Percentiles rank a stretch among this genome's conserved stretches.
Conservation (phyloP, 129 eudicot species). For the Calendula officinalis region DNA sequence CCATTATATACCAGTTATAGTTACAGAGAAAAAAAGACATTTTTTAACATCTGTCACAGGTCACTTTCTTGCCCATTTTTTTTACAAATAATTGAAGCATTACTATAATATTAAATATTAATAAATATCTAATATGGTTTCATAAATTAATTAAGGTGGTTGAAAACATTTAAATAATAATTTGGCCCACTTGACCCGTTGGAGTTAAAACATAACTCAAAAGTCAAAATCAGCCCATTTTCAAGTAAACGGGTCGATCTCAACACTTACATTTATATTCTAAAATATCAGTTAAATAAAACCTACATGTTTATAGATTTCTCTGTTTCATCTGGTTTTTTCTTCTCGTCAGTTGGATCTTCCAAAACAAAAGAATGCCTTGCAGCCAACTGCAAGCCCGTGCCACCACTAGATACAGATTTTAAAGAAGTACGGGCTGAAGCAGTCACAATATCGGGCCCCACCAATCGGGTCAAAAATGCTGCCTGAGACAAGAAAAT, state of each 20-base stretch:
- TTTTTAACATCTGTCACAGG: background rate
- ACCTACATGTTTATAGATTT: slow-evolving; percentile 44
- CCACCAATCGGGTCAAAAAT: slow-evolving; percentile 70
- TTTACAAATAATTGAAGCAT: background rate
- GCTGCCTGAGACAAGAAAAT: slow-evolving; percentile 61
- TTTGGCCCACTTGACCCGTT: background rate
- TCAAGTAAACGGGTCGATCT: background rate
- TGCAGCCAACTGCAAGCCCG: slow-evolving; percentile 69
- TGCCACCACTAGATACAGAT: slow-evolving; percentile 46
- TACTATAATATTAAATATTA: background rate
- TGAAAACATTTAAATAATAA: background rate
- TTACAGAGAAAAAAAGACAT: background rate
- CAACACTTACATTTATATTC: background rate
- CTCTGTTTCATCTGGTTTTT: slow-evolving; percentile 40
- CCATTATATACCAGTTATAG: slow-evolving; percentile 15
- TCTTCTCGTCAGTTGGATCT: slow-evolving; percentile 62
- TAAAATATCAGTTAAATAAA: slow-evolving; percentile 6
- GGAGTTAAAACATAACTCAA: slow-evolving; percentile 5
- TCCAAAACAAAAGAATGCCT: slow-evolving; percentile 81
- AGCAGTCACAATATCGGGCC: slow-evolving; percentile 68
- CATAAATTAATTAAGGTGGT: background rate
- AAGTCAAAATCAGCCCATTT: background rate
- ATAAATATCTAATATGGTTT: too few relatives aligned
- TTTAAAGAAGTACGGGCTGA: slow-evolving; percentile 59
- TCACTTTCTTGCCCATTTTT: background rate